phyloP scores from a whole-genome alignment of 139 green algal species.

The Volvox africanus region DNA sequence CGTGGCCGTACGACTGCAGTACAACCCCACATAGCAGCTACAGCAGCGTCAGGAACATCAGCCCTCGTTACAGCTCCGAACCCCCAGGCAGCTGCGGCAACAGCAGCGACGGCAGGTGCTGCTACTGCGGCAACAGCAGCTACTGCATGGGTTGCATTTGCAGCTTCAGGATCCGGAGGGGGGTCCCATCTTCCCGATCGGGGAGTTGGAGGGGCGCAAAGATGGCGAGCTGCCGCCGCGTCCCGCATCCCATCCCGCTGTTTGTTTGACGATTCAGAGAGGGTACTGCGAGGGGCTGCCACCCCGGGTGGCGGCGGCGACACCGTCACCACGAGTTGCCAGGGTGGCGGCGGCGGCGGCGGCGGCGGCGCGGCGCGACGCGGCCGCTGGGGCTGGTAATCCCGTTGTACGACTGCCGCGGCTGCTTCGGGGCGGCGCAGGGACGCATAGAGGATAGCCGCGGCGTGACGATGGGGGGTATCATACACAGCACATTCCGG shows the following conservation, averaged over 20 bases:
- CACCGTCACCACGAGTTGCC: neutral
- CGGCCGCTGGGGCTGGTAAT: neutral
- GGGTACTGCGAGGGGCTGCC: too few species aligned
- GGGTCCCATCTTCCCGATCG: too few species aligned
- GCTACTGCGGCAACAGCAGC: neutral
- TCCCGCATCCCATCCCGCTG: too few species aligned
- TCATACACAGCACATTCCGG: too few species aligned
- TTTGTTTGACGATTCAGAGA: too few species aligned
- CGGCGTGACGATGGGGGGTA: too few species aligned
- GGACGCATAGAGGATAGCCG: neutral
- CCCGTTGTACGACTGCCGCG: neutral
- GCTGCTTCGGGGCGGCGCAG: neutral
- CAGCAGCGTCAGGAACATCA: neutral
- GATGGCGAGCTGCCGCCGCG: too few species aligned
- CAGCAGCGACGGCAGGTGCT: neutral
- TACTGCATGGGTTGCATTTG: neutral
- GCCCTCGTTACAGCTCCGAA: neutral
- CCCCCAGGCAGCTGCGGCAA: too few species aligned
- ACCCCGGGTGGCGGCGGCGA: too few species aligned
- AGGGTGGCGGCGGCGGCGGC: neutral
- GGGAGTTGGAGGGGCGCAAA: too few species aligned
- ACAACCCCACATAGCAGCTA: constrained; percentile 3
- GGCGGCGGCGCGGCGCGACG: too few species aligned
- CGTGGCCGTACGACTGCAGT: constrained; percentile 31
- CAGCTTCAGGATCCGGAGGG: neutral